Evolutionary conservation across 2,329 filamentous ascomycete genomes (phyloP), one percentile per base, ranked within the genome.

Genomic region (Ceratocystiopsis brevicomis): DNA sequence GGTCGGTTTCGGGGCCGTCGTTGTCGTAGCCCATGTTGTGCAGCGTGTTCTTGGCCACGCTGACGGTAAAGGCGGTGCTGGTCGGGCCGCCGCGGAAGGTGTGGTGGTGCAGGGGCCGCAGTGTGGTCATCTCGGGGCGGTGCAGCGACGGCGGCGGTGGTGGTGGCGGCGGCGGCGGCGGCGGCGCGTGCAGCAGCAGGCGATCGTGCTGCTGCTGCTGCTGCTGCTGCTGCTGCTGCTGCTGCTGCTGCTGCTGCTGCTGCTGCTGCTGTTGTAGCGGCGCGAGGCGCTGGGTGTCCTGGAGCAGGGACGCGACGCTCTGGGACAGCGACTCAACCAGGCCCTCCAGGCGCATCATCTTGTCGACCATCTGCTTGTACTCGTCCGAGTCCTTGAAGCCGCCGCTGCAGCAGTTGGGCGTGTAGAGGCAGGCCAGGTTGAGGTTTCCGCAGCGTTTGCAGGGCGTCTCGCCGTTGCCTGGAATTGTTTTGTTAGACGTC

Each of bases 41-140:
- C 35, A 94, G 68, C 41, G 86, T 93, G 42, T 74, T 83, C 57
- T 85, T 87, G 34, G 87, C 86, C 14, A 94, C 78, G 49, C 88
- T 82, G 30, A 94, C 72, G 50, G 81, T 87, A 60, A 87, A 94
- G 2, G 79, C 76, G 39, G 77, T 80, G 59, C 84, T 93, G 0
- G 85, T 94, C 1, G 85, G 84, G 0, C 49, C 49, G 0, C 86
- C 87, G 45, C 82, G 78, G 55, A 90, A 94, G 19, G 73, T 70
- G 4, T 76, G 73, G 46, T 71, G 73, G 6, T 30, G 25, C 25
- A 30, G 4, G 49, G 53, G 48, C 4, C 64, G 73, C 55, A 63
- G 61, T 48, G 68, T 68, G 3, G 66, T 55, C 25, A 65, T 58
- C 33, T 67, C 64, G 37, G 65, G 54, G n/a, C 60, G 60, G 33